These are phyloP conservation scores for Beverwykella pulmonaria DNA, from an alignment of 495 filamentous ascomycete species.

Conservation along the genomic window DNA sequence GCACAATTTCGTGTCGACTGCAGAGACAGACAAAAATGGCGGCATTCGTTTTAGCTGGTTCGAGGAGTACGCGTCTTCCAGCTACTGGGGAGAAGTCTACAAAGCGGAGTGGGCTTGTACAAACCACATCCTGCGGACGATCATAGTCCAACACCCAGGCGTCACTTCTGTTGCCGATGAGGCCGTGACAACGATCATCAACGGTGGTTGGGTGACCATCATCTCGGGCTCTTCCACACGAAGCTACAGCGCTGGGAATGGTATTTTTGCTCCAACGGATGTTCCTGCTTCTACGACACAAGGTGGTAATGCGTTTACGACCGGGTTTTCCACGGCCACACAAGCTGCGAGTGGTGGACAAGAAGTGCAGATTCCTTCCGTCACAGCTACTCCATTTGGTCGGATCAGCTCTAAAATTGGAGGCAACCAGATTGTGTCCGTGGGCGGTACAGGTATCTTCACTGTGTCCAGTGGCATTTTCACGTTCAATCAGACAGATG, in stretches of 20 bases:
- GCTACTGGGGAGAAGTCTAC: slow-evolving; percentile 7
- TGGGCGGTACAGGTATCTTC: not conserved
- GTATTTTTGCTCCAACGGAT: not conserved
- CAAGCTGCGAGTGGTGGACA: not conserved
- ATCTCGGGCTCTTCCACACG: slow-evolving; percentile 10
- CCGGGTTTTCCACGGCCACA: slow-evolving; percentile 5
- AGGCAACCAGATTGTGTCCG: not conserved
- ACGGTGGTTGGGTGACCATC: slow-evolving; percentile 8
- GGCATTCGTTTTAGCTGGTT: not conserved
- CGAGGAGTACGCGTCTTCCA: slow-evolving; percentile 13
- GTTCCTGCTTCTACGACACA: slow-evolving; percentile 20
- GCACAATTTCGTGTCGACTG: not conserved
- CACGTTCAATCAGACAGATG: slow-evolving; percentile 16
- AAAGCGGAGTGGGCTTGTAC: slow-evolving; percentile 8
- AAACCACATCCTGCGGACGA: not conserved
- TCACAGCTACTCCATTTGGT: slow-evolving; percentile 9
- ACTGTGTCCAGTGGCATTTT: not conserved
- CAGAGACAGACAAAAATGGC: not conserved
- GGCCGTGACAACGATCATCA: slow-evolving; percentile 16
- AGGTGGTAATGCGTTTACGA: not conserved
- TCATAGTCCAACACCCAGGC: not conserved
- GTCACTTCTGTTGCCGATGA: not conserved
- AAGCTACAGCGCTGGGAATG: not conserved
- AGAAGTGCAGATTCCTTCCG: not conserved
- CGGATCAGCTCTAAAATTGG: not conserved